phyloP scores from a whole-genome alignment of 2,329 filamentous ascomycete species.

The Neoscytalidium dimidiatum region DNA sequence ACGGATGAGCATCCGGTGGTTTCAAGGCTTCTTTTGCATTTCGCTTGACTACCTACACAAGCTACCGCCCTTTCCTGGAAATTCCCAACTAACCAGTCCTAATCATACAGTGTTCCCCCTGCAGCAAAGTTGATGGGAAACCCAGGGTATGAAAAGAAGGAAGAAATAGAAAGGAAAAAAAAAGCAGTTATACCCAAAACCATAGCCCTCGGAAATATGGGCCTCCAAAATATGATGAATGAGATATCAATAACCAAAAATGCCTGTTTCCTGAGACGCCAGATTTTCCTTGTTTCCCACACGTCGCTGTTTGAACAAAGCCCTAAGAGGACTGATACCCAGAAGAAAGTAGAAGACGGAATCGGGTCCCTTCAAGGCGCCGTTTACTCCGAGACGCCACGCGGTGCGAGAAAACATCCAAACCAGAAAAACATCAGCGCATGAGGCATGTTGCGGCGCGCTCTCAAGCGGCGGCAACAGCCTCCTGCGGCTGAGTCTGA shows the following conservation, averaged over 20 bases:
- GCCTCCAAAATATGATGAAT: neutral
- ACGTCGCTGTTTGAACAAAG: neutral
- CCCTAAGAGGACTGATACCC: neutral
- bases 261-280: neutral
- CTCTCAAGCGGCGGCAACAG: neutral
- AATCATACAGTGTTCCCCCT: constrained; percentile 1
- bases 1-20: neutral
- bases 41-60: neutral
- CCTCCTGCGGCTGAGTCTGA: constrained; percentile 23
- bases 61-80: neutral
- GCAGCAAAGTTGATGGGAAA: neutral
- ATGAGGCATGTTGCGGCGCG: neutral
- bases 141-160: constrained; percentile 2
- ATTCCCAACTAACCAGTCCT: neutral
- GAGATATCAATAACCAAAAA: neutral
- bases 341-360: neutral
- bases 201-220: neutral
- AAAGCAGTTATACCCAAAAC: neutral
- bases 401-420: neutral
- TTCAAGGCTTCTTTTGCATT: neutral
- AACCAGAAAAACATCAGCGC: neutral
- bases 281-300: neutral
- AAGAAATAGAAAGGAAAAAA: neutral
- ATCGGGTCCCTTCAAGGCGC: neutral
- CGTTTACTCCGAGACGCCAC: constrained; percentile 4